Evolutionary conservation across 768 basidiomycete genomes (phyloP).

Genomic region (Termitomyces heimii): DNA sequence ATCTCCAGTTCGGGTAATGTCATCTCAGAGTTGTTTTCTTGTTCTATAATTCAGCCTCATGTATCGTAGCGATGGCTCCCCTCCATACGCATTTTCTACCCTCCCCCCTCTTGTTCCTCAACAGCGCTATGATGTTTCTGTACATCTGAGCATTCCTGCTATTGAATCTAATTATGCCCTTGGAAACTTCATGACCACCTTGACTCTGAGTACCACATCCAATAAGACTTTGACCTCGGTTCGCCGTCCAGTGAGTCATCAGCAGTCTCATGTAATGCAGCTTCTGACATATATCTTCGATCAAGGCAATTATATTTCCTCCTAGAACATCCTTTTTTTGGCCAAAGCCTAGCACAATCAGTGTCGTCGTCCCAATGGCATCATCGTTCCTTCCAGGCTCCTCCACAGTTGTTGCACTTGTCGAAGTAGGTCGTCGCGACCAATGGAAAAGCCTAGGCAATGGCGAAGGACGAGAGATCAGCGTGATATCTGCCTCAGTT

Average conservation of each 20-base stretch:
- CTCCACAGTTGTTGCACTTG: slow-evolving; percentile 43
- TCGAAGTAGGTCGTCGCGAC: slow-evolving; percentile 74
- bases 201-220: slow-evolving; percentile 50
- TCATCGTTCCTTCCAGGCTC: slow-evolving; percentile 43
- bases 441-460: slow-evolving; percentile 63
- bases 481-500: slow-evolving; percentile 55
- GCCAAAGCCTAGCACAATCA: slow-evolving; percentile 32
- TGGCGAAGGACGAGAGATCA: slow-evolving; percentile 71
- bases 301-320: slow-evolving; percentile 55
- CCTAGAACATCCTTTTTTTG: slow-evolving; percentile 35
- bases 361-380: slow-evolving; percentile 54
- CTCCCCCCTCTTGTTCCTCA: slow-evolving; percentile 47
- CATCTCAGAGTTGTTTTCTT: background rate
- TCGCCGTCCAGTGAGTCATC: slow-evolving; percentile 57
- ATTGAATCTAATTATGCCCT: slow-evolving; percentile 63
- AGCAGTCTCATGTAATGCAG: background rate
- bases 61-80: slow-evolving; percentile 47
- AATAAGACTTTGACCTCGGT: slow-evolving; percentile 59
- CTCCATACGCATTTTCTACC: slow-evolving; percentile 55
- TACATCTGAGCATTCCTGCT: slow-evolving; percentile 61
- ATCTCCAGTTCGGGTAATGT: slow-evolving; percentile 74
- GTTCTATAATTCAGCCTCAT: background rate
- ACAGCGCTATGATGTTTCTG: slow-evolving; percentile 72
- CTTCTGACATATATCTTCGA: background rate
- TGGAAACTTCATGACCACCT: slow-evolving; percentile 79